Conservation (phyloP, 2,329 filamentous ascomycete species). For the Claviceps spartinae region DNA sequence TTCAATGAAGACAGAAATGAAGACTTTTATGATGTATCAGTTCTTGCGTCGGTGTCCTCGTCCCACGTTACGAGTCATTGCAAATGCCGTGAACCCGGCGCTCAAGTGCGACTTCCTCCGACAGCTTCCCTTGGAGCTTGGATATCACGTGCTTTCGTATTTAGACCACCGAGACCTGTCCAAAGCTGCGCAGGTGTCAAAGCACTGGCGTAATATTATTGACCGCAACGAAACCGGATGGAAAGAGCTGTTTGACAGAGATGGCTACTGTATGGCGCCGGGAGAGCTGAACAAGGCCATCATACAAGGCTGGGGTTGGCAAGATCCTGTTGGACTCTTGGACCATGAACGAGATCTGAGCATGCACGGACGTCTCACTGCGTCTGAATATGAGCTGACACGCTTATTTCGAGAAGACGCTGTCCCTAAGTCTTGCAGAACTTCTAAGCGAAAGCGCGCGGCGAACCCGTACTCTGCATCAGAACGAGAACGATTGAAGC, state of each 20-base stretch:
- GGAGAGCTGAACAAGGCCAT: conserved; percentile 81
- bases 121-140: conserved; percentile 72
- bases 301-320: conserved; percentile 92
- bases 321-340: conserved; percentile 63
- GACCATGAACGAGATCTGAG: conserved; percentile 75
- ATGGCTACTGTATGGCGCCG: conserved; percentile 65
- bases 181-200: conserved; percentile 83
- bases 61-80: conserved; percentile 77
- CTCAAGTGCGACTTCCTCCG: conserved; percentile 87
- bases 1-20: conserved; percentile 78
- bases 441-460: conserved; percentile 43
- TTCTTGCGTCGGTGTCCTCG: conserved; percentile 78
- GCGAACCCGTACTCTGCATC: conserved; percentile 29
- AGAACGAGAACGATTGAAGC: conserved; percentile 42
- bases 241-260: conserved; percentile 80
- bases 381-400: conserved; percentile 38
- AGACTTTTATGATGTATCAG: conserved; percentile 95
- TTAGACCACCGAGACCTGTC: conserved; percentile 79
- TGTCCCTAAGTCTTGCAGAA: conserved; percentile 27
- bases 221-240: conserved; percentile 91
- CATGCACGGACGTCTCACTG: conserved; percentile 36
- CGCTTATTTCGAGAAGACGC: conserved; percentile 27
- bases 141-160: conserved; percentile 75
- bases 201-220: conserved; percentile 79
- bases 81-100: conserved; percentile 82